Evolutionary conservation across 129 eudicot genomes (phyloP).

Genomic region (Flaveria brownii): DNA sequence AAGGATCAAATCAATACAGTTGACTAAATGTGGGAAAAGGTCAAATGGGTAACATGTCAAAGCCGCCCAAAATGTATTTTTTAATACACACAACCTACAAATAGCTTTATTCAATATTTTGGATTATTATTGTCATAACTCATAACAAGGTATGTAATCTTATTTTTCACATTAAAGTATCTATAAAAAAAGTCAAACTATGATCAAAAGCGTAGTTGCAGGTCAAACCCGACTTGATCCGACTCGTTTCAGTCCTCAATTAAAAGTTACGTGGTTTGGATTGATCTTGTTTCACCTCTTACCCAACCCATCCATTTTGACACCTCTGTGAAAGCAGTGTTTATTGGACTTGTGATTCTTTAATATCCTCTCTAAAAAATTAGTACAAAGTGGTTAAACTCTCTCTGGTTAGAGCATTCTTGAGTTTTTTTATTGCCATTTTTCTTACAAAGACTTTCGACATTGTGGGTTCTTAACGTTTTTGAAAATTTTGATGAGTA

Average conservation of each 20-base stretch:
- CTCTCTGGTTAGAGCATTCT: too few relatives aligned
- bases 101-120: background rate
- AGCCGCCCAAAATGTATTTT: constrained; percentile 1
- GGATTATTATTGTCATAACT: background rate
- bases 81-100: background rate
- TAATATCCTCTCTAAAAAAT: background rate
- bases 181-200: background rate
- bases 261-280: background rate
- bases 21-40: background rate
- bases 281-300: background rate
- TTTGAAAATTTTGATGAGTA: too few relatives aligned
- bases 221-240: too few relatives aligned
- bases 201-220: too few relatives aligned
- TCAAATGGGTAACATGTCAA: background rate
- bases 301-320: background rate
- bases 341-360: background rate
- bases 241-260: too few relatives aligned
- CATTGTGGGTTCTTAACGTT: too few relatives aligned
- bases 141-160: background rate
- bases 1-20: background rate
- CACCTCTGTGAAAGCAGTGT: background rate
- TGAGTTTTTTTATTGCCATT: too few relatives aligned
- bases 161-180: background rate
- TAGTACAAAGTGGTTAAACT: background rate
- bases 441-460: too few relatives aligned